Conservation (phyloP, 2,329 filamentous ascomycete genomes). For the Teratosphaeria nubilosa region DNA sequence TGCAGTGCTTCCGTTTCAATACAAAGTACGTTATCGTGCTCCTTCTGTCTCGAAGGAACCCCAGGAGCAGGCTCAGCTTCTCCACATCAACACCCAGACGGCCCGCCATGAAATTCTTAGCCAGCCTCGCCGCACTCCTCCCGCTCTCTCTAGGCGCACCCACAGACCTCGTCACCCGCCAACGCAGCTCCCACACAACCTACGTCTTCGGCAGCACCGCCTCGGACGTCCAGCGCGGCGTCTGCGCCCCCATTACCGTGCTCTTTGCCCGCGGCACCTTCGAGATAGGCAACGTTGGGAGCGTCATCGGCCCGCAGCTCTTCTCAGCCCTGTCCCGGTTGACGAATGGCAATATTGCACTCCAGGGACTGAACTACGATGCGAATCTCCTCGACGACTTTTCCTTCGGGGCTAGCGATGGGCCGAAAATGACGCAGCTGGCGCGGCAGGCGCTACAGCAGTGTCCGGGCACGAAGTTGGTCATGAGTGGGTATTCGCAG, state of each 20-base stretch:
- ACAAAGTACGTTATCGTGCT: not conserved
- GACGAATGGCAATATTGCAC: conserved; percentile 35
- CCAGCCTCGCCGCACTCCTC: not conserved
- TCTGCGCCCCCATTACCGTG: conserved; percentile 40
- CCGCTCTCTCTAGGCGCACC: not conserved
- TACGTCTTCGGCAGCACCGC: conserved; percentile 11
- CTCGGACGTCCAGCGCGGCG: conserved; percentile 8
- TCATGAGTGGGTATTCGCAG: conserved; percentile 20
- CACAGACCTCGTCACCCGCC: not conserved
- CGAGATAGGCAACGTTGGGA: conserved; percentile 44
- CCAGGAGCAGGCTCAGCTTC: not conserved
- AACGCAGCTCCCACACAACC: not conserved
- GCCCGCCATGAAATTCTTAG: not conserved
- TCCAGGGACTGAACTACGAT: conserved; percentile 47
- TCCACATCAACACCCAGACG: not conserved
- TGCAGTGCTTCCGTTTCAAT: no score
- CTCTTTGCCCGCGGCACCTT: conserved; percentile 49
- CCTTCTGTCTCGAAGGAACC: not conserved
- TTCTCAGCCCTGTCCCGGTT: conserved; percentile 34
- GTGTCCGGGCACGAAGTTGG: conserved; percentile 20
- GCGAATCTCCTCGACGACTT: conserved; percentile 24
- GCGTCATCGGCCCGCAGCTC: conserved; percentile 41
- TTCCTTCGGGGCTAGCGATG: conserved; percentile 10
- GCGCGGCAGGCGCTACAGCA: conserved; percentile 12
- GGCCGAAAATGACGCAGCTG: conserved; percentile 14